Conservation (phyloP, 441 rosid species). For the Cnidoscolus chayamansa region DNA sequence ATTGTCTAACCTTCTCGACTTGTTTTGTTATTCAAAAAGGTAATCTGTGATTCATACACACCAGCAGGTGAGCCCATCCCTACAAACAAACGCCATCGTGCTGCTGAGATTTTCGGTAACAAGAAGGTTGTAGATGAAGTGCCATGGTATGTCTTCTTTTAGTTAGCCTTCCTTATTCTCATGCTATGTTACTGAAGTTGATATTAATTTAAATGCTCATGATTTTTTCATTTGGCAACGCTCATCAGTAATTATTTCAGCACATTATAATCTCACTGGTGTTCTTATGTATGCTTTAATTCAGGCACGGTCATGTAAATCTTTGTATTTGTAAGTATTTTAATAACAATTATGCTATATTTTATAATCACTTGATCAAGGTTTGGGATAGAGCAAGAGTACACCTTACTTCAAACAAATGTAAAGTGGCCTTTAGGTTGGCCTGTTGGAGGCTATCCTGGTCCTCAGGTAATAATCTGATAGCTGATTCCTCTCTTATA, state of each 20-base stretch:
- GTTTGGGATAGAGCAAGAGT: constrained; percentile 98
- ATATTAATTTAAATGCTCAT: neutral
- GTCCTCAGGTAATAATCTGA: constrained; percentile 72
- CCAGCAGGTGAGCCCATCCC: constrained; percentile 98
- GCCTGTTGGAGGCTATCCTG: constrained; percentile 98
- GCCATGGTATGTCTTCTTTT: constrained; percentile 62
- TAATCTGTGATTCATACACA: constrained; percentile 80
- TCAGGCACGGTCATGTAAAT: neutral
- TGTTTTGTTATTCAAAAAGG: constrained; percentile 39
- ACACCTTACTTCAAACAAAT: constrained; percentile 81
- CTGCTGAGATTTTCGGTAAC: constrained; percentile 72
- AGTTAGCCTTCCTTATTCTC: neutral
- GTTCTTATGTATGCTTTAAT: neutral
- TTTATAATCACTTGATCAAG: constrained; percentile 28
- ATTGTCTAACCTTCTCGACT: constrained; percentile 14
- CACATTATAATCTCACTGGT: neutral
- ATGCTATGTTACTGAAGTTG: neutral
- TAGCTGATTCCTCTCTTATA: neutral
- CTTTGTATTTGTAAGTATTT: constrained; percentile 7
- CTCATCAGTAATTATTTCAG: neutral
- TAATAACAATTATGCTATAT: neutral
- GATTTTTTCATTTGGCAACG: neutral
- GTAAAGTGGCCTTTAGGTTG: constrained; percentile 98
- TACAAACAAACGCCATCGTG: constrained; percentile 84
- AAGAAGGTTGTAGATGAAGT: constrained; percentile 61